These are phyloP conservation scores for Westerdykella sp. DNA, from an alignment of 2,329 filamentous ascomycete species.

Conservation along the genomic window DNA sequence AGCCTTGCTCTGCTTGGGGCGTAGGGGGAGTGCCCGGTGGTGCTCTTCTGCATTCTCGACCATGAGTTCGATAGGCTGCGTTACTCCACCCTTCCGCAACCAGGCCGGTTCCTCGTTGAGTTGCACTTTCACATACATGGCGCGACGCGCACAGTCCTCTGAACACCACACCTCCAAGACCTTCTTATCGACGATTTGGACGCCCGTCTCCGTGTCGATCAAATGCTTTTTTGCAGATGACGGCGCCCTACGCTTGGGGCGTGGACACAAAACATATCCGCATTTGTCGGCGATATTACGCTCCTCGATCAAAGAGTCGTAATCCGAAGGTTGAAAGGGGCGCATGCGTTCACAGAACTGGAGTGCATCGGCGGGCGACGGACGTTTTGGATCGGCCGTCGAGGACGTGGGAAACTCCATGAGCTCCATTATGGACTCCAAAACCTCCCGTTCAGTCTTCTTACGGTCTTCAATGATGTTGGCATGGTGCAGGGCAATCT, in stretches of 20 bases:
- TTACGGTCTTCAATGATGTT: conserved; percentile 76
- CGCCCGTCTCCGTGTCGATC: conserved; percentile 53
- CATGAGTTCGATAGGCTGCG: conserved; percentile 36
- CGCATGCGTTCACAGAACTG: conserved; percentile 62
- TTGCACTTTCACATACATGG: conserved; percentile 83
- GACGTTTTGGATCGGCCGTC: conserved; percentile 46
- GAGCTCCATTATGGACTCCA: conserved; percentile 65
- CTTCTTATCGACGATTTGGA: conserved; percentile 62
- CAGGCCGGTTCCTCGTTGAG: conserved; percentile 78
- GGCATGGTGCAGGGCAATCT: conserved; percentile 76
- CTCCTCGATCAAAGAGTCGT: conserved; percentile 82
- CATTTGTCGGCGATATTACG: conserved; percentile 77
- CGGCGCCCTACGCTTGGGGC: conserved; percentile 54
- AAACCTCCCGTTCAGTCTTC: conserved; percentile 66
- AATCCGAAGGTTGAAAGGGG: conserved; percentile 79
- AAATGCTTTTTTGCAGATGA: conserved; percentile 52
- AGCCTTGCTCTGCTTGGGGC: conserved; percentile 17
- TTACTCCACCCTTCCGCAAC: conserved; percentile 57
- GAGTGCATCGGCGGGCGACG: conserved; percentile 53
- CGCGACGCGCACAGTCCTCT: conserved; percentile 67
- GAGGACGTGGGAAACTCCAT: conserved; percentile 55
- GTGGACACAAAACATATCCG: conserved; percentile 74
- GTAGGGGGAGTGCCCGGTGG: conserved; percentile 21
- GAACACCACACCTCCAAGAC: conserved; percentile 86
- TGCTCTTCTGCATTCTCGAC: conserved; percentile 30